Evolutionary conservation across 805 yeast genomes (phyloP).

Genomic region (Schizosaccharomyces japonicus): DNA sequence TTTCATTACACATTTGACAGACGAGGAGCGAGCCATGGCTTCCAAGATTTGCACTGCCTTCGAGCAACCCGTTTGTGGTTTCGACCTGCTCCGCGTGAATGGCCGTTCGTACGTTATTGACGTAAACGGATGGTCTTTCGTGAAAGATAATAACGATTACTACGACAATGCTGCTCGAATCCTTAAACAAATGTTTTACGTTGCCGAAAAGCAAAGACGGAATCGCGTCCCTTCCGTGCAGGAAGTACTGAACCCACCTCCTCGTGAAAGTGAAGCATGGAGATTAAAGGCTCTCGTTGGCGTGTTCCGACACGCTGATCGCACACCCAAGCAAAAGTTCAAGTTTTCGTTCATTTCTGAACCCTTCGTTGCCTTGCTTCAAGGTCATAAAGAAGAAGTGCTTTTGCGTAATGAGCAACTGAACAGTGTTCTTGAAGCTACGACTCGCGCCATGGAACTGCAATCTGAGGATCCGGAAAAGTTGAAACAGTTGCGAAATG

Average conservation of each 20-base stretch:
- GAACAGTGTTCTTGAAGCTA: constrained; percentile 63
- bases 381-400: constrained; percentile 89
- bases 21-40: constrained; percentile 63
- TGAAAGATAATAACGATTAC: constrained; percentile 68
- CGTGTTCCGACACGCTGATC: constrained; percentile 88
- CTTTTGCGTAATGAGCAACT: constrained; percentile 78
- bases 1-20: constrained; percentile 56
- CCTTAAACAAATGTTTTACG: constrained; percentile 39
- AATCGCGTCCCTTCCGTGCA: constrained; percentile 17
- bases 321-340: constrained; percentile 95
- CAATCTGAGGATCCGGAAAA: constrained; percentile 65
- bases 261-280: constrained; percentile 66
- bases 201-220: constrained; percentile 19
- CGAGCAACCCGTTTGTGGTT: constrained; percentile 89
- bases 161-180: constrained; percentile 67
- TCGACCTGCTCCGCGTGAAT: constrained; percentile 71
- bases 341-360: constrained; percentile 83
- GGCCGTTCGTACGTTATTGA: constrained; percentile 84
- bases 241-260: constrained; percentile 23
- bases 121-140: constrained; percentile 94
- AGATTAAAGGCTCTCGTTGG: constrained; percentile 78
- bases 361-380: constrained; percentile 58
- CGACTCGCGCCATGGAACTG: constrained; percentile 40
- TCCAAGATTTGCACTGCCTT: constrained; percentile 47
- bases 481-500: constrained; percentile 48